Conservation (phyloP, 306 rosid genomes). For the Lotus japonicus region DNA sequence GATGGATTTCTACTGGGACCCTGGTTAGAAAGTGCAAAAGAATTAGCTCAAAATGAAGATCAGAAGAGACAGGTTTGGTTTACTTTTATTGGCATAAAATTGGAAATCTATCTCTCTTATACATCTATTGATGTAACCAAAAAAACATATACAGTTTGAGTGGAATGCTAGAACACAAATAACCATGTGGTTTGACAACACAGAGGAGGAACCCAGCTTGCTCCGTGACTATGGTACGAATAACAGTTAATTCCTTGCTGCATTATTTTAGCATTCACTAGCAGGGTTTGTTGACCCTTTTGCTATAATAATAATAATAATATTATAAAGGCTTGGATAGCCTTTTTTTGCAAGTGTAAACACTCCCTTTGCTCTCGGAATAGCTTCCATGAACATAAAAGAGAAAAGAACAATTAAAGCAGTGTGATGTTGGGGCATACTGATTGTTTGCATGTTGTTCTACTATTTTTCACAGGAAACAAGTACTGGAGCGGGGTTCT, state of each 20-base stretch:
- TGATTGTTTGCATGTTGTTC: background rate
- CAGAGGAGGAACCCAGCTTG: slow-evolving; percentile 67
- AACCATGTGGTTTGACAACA: slow-evolving; percentile 96
- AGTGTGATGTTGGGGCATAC: background rate
- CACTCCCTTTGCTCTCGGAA: background rate
- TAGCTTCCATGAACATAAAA: background rate
- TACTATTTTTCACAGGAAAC: slow-evolving; percentile 43
- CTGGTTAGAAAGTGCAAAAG: slow-evolving; percentile 81
- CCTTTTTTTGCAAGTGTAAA: background rate
- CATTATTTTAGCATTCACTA: background rate
- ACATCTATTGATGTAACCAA: slow-evolving; percentile 15
- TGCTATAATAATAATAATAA: too few relatives aligned
- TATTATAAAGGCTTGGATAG: background rate
- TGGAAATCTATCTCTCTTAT: background rate
- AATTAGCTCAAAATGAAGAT: slow-evolving; percentile 65
- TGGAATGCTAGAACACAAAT: slow-evolving; percentile 95
- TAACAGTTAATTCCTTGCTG: background rate
- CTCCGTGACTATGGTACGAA: slow-evolving; percentile 80
- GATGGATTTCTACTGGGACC: slow-evolving; percentile 90
- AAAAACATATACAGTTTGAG: slow-evolving; percentile 51
- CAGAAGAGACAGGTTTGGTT: slow-evolving; percentile 63
- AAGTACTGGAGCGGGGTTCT: slow-evolving; percentile 91
- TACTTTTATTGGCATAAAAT: background rate
- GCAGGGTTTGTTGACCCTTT: background rate
- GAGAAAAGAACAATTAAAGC: background rate